Conservation (phyloP, 106 monocot species). For the Gastrodia elata region DNA sequence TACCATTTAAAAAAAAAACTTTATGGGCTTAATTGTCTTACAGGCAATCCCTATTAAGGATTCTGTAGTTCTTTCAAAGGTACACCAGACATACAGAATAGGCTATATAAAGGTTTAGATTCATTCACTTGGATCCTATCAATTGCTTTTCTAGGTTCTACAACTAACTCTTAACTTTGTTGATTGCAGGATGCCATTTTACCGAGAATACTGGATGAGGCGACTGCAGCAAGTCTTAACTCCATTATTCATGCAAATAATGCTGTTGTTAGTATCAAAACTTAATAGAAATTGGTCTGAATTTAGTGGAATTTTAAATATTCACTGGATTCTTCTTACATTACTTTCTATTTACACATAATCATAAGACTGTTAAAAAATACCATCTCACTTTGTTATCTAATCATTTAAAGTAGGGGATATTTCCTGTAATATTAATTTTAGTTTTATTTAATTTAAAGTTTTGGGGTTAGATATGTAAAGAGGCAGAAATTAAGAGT, state of each 20-base stretch:
- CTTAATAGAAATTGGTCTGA: no score
- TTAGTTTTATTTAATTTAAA: no score
- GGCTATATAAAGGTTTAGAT: conserved; percentile 84
- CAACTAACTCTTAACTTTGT: not conserved
- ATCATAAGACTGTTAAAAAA: no score
- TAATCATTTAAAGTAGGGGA: no score
- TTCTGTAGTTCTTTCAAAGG: conserved; percentile 60
- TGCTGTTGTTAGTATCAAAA: conserved; percentile 54
- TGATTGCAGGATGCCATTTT: conserved; percentile 82
- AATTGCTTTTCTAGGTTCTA: not conserved
- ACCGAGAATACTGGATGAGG: conserved; percentile 71
- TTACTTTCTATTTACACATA: no score
- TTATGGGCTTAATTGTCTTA: conserved; percentile 6
- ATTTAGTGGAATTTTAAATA: no score
- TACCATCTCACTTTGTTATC: no score
- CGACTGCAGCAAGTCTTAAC: conserved; percentile 63
- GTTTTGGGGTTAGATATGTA: no score
- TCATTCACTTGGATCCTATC: not conserved
- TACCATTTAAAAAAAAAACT: not conserved
- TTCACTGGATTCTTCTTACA: no score
- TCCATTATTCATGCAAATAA: conserved; percentile 79
- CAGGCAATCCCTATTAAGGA: conserved; percentile 72
- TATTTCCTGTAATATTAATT: no score
- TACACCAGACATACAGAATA: conserved; percentile 86
- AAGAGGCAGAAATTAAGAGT: no score